Evolutionary conservation across 805 yeast species (phyloP).

Genomic region (Hanseniaspora opuntiae): DNA sequence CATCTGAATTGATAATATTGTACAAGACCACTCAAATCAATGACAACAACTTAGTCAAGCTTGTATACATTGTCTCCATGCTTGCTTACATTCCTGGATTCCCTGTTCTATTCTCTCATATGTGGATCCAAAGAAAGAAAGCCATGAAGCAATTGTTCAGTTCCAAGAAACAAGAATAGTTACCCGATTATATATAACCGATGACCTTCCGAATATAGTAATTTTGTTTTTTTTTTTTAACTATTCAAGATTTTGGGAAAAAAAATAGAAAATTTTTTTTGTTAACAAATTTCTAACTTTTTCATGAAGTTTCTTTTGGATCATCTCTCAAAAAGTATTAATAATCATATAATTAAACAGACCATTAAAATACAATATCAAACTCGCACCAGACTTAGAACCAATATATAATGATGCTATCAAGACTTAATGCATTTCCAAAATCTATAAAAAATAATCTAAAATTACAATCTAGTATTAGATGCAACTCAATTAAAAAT

Average conservation of each 20-base stretch:
- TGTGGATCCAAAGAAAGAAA: conserved; percentile 78
- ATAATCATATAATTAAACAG: neutral
- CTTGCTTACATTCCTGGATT: conserved; percentile 74
- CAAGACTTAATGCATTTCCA: neutral
- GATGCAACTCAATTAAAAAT: neutral
- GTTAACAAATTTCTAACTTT: neutral
- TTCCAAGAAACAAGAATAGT: neutral
- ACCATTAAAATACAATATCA: neutral
- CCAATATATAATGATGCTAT: neutral
- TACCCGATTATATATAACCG: neutral
- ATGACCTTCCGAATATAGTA: neutral
- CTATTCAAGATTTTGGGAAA: neutral
- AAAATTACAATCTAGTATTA: neutral
- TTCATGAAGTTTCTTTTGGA: no score
- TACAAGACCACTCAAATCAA: conserved; percentile 63
- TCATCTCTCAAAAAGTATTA: neutral
- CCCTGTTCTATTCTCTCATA: conserved; percentile 69
- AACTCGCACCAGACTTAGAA: neutral
- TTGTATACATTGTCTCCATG: conserved; percentile 43
- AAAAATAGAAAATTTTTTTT: neutral
- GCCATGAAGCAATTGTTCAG: conserved; percentile 34
- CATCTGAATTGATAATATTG: conserved; percentile 61
- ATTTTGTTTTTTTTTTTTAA: neutral
- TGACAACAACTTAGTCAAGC: conserved; percentile 41
- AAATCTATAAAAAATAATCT: neutral